A percentile compares a stretch with the other conserved stretches of the same genome.
Evolutionary conservation across 345 rosid species (phyloP).

Genomic region (Boechera divaricarpa): DNA sequence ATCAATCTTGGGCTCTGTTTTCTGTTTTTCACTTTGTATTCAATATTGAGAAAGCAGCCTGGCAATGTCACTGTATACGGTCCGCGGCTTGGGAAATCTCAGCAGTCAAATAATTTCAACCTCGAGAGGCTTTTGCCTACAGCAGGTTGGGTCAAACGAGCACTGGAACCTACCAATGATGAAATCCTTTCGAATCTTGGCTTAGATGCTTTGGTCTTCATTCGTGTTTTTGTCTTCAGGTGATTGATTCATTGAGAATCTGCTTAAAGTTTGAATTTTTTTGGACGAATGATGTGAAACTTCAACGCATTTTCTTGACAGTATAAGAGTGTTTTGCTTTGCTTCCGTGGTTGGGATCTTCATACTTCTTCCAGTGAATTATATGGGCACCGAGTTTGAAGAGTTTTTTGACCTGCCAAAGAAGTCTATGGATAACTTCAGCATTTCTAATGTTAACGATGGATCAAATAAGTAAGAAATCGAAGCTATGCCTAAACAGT

Average conservation of each 20-base stretch:
- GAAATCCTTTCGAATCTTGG: slow-evolving; percentile 65
- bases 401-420: slow-evolving; percentile 64
- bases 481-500: neutral
- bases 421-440: slow-evolving; percentile 79
- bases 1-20: slow-evolving; percentile 91
- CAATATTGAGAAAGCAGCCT: slow-evolving; percentile 81
- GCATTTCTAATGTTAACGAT: slow-evolving; percentile 80
- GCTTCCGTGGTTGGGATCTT: slow-evolving; percentile 70
- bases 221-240: slow-evolving; percentile 79
- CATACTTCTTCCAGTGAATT: slow-evolving; percentile 85
- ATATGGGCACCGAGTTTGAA: slow-evolving; percentile 72
- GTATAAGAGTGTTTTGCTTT: slow-evolving; percentile 69
- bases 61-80: slow-evolving; percentile 62
- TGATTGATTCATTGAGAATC: slow-evolving; percentile 20
- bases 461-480: slow-evolving; percentile 76
- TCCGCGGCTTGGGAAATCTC: slow-evolving; percentile 60
- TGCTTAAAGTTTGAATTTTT: neutral
- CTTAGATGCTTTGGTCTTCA: slow-evolving; percentile 79
- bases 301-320: slow-evolving; percentile 39
- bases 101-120: slow-evolving; percentile 48
- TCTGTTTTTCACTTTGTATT: slow-evolving; percentile 79
- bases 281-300: slow-evolving; percentile 20
- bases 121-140: slow-evolving; percentile 79
- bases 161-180: slow-evolving; percentile 72
- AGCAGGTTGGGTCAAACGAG: slow-evolving; percentile 78